These are phyloP conservation scores for Poteriospumella lacustris DNA, from an alignment of 108 stramenopile species.

Conservation along the genomic window DNA sequence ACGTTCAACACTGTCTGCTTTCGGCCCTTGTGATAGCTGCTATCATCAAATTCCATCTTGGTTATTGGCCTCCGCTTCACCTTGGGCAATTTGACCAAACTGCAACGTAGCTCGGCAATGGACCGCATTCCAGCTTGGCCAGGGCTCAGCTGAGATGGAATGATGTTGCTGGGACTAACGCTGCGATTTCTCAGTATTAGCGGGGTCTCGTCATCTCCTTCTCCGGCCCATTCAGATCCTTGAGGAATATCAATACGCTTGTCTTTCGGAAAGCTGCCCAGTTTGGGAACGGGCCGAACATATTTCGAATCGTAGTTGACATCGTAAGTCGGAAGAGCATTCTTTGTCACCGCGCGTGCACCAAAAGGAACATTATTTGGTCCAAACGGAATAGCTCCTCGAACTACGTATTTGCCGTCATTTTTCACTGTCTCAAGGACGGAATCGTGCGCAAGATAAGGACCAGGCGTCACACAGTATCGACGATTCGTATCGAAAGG, in stretches of 20 bases:
- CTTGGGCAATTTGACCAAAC: not conserved
- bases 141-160: too few species aligned
- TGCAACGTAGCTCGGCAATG: not conserved
- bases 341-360: not conserved
- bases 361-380: not conserved
- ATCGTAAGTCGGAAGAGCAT: not conserved
- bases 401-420: not conserved
- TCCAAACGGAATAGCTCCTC: too few species aligned
- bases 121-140: too few species aligned
- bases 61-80: not conserved
- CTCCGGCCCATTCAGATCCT: too few species aligned
- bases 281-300: not conserved
- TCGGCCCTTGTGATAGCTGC: not conserved
- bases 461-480: not conserved
- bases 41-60: conserved; percentile 10
- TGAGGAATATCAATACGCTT: conserved; percentile 20
- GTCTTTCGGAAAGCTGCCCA: not conserved
- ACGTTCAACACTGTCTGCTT: not conserved
- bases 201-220: too few species aligned
- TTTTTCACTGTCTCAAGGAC: not conserved
- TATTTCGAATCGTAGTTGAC: conserved; percentile 13
- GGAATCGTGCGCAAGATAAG: not conserved
- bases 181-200: too few species aligned
- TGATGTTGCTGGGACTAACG: too few species aligned
- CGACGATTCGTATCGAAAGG: not conserved